Base-by-base conservation (phyloP, 2,329 filamentous ascomycete genomes). In the Trichoderma koningii region DNA sequence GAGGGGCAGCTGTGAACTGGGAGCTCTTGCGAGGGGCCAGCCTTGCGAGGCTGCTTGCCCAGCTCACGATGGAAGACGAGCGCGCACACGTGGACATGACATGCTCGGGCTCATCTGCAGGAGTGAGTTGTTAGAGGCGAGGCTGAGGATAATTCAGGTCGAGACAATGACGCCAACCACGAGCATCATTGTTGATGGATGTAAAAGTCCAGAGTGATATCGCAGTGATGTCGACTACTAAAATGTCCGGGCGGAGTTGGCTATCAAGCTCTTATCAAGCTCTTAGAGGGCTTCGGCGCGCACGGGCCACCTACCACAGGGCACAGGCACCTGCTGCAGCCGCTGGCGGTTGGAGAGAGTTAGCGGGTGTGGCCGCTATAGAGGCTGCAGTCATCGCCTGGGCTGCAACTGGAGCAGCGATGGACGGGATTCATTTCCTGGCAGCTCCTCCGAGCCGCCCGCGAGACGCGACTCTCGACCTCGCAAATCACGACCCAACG, bases 71-170 rank as follows among this genome's bases (percentile, higher is more conserved):
- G 51, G 69, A 68, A 62, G 71, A 66, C 41, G 71, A 55, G 42
- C 68, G 66, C 64, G 63, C 66, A 69, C 72, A 76, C 71, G 67
- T 65, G 68, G 70, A 70, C 76, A 78, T 78, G 65, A 68, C 69
- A 72, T 68, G 55, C 44, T 38, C 34, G 10, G 34, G 34, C 34
- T 63, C 66, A 59, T 64, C 42, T 68, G 67, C 66, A 67, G 67
- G 34, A 66, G 53, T 38, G 45, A 21, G 7, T 63, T 10, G 59
- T 65, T 65, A 65, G 44, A 67, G 69, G 65, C 5, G 51, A 53
- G 17, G 59, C 30, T 34, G 30, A 10, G 26, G n/a, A 17, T 23
- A 10, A 6, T 0, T 47, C 38, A 28, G 34, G 41, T 41, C 19
- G 48, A 42, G 57, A 17, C 48, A 42, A 51, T 61, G 57, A 61